These are phyloP conservation scores for Arabidopsis suecica DNA, from an alignment of 345 rosid genomes.

Conservation along the genomic window DNA sequence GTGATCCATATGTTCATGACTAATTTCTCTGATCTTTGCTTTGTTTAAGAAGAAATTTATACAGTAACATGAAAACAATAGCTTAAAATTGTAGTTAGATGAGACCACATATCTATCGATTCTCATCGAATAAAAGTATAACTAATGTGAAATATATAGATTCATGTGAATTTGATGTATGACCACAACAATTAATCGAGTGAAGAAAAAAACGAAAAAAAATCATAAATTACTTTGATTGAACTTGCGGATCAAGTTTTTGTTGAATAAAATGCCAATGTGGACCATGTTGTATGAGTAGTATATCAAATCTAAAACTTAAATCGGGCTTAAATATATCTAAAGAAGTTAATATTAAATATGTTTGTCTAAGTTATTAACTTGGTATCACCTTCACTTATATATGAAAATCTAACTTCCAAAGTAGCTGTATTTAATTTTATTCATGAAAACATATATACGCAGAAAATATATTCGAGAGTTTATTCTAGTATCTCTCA, in stretches of 20 bases:
- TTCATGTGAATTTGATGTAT: background rate
- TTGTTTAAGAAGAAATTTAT: background rate
- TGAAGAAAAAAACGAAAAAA: background rate
- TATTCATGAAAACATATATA: background rate
- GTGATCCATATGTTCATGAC: constrained; percentile 21
- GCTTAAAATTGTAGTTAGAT: background rate
- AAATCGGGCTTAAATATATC: background rate
- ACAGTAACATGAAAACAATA: background rate
- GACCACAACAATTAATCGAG: background rate
- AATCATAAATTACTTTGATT: background rate
- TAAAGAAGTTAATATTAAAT: background rate
- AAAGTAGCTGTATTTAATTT: background rate
- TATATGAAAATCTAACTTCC: background rate
- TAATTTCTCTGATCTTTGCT: constrained; percentile 14
- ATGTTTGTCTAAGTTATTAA: background rate
- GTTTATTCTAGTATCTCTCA: background rate
- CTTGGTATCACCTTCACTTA: background rate
- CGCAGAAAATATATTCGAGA: background rate
- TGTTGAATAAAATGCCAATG: constrained; percentile 2
- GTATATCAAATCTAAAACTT: background rate
- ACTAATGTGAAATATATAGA: background rate
- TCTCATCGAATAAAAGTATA: background rate
- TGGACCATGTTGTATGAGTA: constrained; percentile 11
- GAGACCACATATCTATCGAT: background rate
- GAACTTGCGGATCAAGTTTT: constrained; percentile 8